Percentiles rank a stretch among this genome's conserved stretches.
Conservation (phyloP, 345 rosid species). For the Bruguiera gymnorhiza region DNA sequence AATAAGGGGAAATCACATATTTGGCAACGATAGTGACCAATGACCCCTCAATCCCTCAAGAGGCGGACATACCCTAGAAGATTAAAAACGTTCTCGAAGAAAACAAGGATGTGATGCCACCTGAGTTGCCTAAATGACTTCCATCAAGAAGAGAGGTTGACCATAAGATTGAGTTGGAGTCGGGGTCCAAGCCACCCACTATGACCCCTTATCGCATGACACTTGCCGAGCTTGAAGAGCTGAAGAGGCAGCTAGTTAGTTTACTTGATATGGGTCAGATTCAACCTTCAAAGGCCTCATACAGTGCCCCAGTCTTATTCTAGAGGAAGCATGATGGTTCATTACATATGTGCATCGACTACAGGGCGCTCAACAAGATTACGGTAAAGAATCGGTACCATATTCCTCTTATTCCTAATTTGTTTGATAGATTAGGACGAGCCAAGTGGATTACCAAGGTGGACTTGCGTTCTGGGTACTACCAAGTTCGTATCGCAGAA, state of each 20-base stretch:
- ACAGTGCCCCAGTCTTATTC: neutral
- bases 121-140: neutral
- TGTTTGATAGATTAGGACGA: neutral
- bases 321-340: neutral
- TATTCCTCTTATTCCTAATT: neutral
- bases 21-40: too few species aligned
- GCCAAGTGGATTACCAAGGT: neutral
- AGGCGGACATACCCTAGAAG: neutral
- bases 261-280: neutral
- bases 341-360: neutral
- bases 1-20: too few species aligned
- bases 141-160: neutral
- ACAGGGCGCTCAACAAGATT: neutral
- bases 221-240: neutral
- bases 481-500: fast-evolving
- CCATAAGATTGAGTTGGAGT: neutral
- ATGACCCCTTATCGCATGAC: neutral
- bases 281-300: neutral
- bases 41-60: too few species aligned
- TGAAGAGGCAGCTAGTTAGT: neutral
- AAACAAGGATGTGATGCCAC: neutral
- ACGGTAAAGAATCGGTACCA: neutral
- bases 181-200: neutral
- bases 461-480: neutral
- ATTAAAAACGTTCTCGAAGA: neutral